phyloP scores from a whole-genome alignment of 2,329 filamentous ascomycete species.

The Teratosphaeria pseudoeucalypti region DNA sequence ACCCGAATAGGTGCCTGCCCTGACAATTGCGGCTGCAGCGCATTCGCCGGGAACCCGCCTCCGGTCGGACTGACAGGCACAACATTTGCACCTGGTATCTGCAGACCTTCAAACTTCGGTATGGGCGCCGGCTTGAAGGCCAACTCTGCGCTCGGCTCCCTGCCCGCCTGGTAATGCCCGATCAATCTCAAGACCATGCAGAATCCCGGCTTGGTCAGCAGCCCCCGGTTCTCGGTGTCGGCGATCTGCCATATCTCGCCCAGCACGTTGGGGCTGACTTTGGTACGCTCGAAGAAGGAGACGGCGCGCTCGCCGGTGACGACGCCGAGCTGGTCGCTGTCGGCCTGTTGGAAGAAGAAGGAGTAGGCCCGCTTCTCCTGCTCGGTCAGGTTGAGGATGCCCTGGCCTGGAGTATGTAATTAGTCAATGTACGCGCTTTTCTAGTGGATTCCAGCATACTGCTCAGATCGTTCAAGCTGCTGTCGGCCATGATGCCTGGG shows the following conservation, averaged over 20 bases:
- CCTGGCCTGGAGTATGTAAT: background rate
- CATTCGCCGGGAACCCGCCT: conserved; percentile 12
- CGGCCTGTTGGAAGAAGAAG: conserved; percentile 85
- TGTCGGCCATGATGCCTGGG: background rate
- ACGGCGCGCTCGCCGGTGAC: conserved; percentile 94
- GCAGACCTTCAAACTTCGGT: conserved; percentile 80
- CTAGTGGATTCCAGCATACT: background rate
- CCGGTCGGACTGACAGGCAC: conserved; percentile 13
- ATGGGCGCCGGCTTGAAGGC: conserved; percentile 80
- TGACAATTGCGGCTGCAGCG: conserved; percentile 23
- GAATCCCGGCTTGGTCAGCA: conserved; percentile 87
- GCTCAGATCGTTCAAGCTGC: background rate
- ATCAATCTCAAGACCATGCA: conserved; percentile 88
- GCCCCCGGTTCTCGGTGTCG: conserved; percentile 89
- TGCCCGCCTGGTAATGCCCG: conserved; percentile 80
- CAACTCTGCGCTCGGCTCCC: conserved; percentile 68
- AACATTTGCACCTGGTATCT: conserved; percentile 25
- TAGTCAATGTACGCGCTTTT: background rate
- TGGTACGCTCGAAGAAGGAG: conserved; percentile 95
- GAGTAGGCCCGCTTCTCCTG: conserved; percentile 93
- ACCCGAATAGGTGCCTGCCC: conserved; percentile 62
- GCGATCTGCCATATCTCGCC: conserved; percentile 99
- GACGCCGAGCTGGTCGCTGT: conserved; percentile 82
- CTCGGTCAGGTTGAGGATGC: conserved; percentile 57
- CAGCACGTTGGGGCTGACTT: conserved; percentile 71